A percentile compares a stretch with the other conserved stretches of the same genome.
Evolutionary conservation across 108 stramenopile species (phyloP).

Genomic region (Cyclotella baltica): DNA sequence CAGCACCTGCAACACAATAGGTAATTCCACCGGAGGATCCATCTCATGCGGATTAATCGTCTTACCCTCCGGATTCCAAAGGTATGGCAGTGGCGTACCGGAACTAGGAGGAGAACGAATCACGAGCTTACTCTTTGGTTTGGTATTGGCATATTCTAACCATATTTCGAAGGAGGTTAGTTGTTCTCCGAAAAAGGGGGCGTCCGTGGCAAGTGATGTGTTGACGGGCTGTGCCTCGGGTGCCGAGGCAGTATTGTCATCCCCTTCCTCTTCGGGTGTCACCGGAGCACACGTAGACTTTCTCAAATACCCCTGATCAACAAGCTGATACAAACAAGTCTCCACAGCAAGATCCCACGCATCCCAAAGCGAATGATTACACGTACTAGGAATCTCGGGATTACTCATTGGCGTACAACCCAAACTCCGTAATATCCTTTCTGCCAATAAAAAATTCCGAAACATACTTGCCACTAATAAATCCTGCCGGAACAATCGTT

Average conservation of each 20-base stretch:
- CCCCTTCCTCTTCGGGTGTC: slow-evolving; percentile 31
- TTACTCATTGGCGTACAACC: slow-evolving; percentile 93
- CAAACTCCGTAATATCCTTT: slow-evolving; percentile 90
- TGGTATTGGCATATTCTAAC: slow-evolving; percentile 87
- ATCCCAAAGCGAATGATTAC: slow-evolving; percentile 97
- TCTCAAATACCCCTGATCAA: slow-evolving; percentile 65
- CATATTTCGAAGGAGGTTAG: slow-evolving; percentile 98
- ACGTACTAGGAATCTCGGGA: slow-evolving; percentile 91
- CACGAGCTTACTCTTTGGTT: slow-evolving; percentile 46
- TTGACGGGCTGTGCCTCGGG: neutral
- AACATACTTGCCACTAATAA: slow-evolving; percentile 96
- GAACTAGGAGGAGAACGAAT: slow-evolving; percentile 50
- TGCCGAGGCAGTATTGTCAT: slow-evolving; percentile 1
- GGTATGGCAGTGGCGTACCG: slow-evolving; percentile 45
- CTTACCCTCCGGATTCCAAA: slow-evolving; percentile 25
- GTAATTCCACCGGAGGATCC: slow-evolving; percentile 94
- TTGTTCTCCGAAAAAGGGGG: slow-evolving; percentile 96
- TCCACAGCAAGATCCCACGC: slow-evolving; percentile 99
- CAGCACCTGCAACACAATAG: slow-evolving; percentile 96
- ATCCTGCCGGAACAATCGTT: slow-evolving; percentile 97
- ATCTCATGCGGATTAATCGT: slow-evolving; percentile 40
- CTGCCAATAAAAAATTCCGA: slow-evolving; percentile 98
- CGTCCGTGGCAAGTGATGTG: slow-evolving; percentile 44
- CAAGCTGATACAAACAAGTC: slow-evolving; percentile 85
- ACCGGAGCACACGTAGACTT: slow-evolving; percentile 23